phyloP scores from a whole-genome alignment of 257 asterid species.

The Plantago major region DNA sequence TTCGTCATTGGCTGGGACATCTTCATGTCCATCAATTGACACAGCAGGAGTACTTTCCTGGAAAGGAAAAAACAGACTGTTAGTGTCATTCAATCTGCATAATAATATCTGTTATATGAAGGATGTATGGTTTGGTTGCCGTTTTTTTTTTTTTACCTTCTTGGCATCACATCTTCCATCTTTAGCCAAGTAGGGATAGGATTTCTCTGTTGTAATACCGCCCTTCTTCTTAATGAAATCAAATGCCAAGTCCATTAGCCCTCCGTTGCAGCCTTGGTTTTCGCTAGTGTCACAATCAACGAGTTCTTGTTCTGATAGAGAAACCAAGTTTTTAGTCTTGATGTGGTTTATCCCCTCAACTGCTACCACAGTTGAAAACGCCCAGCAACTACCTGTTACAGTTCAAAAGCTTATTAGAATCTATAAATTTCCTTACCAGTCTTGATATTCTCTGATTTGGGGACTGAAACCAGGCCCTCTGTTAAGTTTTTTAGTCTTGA shows the following conservation, averaged over 20 bases:
- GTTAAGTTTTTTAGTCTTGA: background rate
- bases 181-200: slow-evolving; percentile 66
- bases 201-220: slow-evolving; percentile 65
- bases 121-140: background rate
- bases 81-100: background rate
- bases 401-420: background rate
- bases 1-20: slow-evolving; percentile 60
- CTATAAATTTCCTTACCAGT: too few relatives aligned
- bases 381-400: slow-evolving; percentile 86
- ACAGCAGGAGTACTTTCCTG: slow-evolving; percentile 51
- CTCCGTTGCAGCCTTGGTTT: slow-evolving; percentile 86
- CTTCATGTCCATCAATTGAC: slow-evolving; percentile 66
- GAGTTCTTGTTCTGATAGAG: slow-evolving; percentile 88
- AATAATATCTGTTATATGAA: background rate
- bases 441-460: too few relatives aligned
- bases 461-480: too few relatives aligned
- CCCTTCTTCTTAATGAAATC: slow-evolving; percentile 59
- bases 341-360: slow-evolving; percentile 87
- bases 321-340: slow-evolving; percentile 48
- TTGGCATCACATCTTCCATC: slow-evolving; percentile 49
- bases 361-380: slow-evolving; percentile 80
- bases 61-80: background rate
- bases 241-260: slow-evolving; percentile 79
- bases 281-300: slow-evolving; percentile 64
- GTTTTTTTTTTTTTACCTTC: slow-evolving; percentile 38